Base-by-base conservation (phyloP, 176 grass and related monocot genomes). In the Guadua angustifolia region DNA sequence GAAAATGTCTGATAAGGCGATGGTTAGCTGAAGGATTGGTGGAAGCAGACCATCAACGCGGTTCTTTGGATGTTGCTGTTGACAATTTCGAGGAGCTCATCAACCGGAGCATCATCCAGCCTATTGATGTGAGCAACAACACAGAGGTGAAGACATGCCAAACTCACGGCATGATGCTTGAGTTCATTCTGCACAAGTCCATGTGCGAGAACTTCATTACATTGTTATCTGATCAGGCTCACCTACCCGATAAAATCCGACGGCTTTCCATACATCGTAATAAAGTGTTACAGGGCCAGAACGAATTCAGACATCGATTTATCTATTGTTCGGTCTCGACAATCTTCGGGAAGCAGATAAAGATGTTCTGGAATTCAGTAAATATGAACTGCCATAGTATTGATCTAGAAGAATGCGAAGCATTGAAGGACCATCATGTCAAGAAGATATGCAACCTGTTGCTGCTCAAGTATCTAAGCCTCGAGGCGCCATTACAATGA, bases 381-480 rank as follows among this genome's bases (percentile, higher is more conserved):
- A 75, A 19, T 75, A 75, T 15, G 38, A 57, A 57, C 51, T 75
- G 73, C 13, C 51, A 0, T 14, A 5, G 45, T 73, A 18, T 73
- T 73, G 70, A 73, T 10, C 18, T 75, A 38, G 72, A 75, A 75
- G 72, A 33, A 35, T 75, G 72, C 0, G 5, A 52, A 38, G 32
- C n/a, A 50, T 75, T 75, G 50, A 50, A 18, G 70, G 45, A 73
- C 4, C 17, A 29, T 6, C 70, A 73, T 1, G 45, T 73, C 1
- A 73, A 1, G 14, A 43, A 63, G 26, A 83, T 83, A 36, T 73
- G 71, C 59, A 63, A 16, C n/a, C 10, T 82, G 39, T 35, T 72
- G 1, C 17, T 82, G 17, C 82, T 84, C 9, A 75, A 59, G 59
- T 84, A 84, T 39, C 59, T 84, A 40, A 84, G 59, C 21, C 71